These are phyloP conservation scores for Termitomyces sp. DNA, from an alignment of 768 basidiomycete species.

Conservation along the genomic window DNA sequence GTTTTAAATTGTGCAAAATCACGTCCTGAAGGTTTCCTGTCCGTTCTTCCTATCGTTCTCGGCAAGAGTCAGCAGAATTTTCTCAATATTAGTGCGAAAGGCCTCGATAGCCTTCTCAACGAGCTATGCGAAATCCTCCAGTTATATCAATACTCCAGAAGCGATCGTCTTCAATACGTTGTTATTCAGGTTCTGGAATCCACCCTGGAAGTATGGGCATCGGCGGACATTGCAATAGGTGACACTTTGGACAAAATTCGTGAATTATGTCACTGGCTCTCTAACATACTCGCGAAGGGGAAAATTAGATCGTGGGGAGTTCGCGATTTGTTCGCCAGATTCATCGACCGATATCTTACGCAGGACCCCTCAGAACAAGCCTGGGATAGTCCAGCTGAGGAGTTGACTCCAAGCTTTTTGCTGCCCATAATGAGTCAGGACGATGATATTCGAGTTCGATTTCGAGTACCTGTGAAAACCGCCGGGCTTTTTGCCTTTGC, in stretches of 20 bases:
- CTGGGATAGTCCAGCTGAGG: slow-evolving; percentile 36
- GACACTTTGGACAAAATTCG: slow-evolving; percentile 41
- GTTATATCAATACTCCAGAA: slow-evolving; percentile 50
- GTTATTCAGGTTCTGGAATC: slow-evolving; percentile 58
- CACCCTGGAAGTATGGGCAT: slow-evolving; percentile 57
- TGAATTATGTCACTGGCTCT: slow-evolving; percentile 51
- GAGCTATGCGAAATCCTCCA: slow-evolving; percentile 47
- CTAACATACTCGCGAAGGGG: slow-evolving; percentile 32
- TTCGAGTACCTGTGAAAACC: slow-evolving; percentile 61
- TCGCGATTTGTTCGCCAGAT: slow-evolving; percentile 57
- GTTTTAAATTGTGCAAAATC: slow-evolving; percentile 38
- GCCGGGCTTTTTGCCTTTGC: slow-evolving; percentile 53
- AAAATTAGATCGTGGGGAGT: slow-evolving; percentile 58
- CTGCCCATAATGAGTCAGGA: slow-evolving; percentile 58
- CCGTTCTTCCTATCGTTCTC: slow-evolving; percentile 53
- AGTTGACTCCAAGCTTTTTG: slow-evolving; percentile 33
- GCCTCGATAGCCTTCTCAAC: slow-evolving; percentile 49
- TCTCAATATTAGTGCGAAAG: slow-evolving; percentile 45
- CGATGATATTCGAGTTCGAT: slow-evolving; percentile 78
- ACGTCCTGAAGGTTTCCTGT: slow-evolving; percentile 47
- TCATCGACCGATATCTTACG: slow-evolving; percentile 61
- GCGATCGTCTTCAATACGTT: slow-evolving; percentile 47
- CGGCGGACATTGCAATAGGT: slow-evolving; percentile 20
- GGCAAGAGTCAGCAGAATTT: slow-evolving; percentile 47
- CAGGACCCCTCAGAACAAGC: slow-evolving; percentile 47